Conservation (phyloP, 2,329 filamentous ascomycete genomes). For the Pyrenophora tritici-repentis region DNA sequence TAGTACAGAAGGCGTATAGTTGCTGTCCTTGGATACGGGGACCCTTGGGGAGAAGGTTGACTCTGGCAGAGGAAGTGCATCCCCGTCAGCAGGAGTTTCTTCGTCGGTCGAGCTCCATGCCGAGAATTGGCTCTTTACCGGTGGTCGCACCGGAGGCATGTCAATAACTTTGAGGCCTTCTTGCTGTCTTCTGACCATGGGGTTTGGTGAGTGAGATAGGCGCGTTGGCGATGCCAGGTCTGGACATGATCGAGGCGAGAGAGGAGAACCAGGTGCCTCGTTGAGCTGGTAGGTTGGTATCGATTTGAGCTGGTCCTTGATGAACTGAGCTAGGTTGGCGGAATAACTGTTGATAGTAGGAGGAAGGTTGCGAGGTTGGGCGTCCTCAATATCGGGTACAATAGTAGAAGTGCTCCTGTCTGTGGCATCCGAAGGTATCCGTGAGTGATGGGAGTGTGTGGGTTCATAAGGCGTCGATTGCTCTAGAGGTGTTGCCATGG, state of each 20-base stretch:
- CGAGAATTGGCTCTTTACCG: conserved; percentile 43
- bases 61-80: conserved; percentile 25
- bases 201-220: conserved; percentile 30
- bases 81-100: conserved; percentile 29
- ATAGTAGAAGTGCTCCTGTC: conserved; percentile 40
- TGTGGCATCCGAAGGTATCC: conserved; percentile 37
- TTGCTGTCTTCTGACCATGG: conserved; percentile 16
- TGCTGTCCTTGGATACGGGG: conserved; percentile 21
- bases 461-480: conserved; percentile 13
- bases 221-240: conserved; percentile 31
- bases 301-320: conserved; percentile 40
- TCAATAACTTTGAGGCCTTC: conserved; percentile 33
- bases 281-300: conserved; percentile 39
- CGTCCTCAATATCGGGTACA: conserved; percentile 18
- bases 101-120: conserved; percentile 47
- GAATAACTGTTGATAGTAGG: conserved; percentile 40
- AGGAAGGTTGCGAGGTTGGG: conserved; percentile 8
- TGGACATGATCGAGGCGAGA: conserved; percentile 40
- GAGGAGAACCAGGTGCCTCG: conserved; percentile 22
- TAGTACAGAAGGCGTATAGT: conserved; percentile 38
- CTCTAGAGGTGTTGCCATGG: conserved; percentile 18
- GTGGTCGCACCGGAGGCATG: conserved; percentile 41
- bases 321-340: conserved; percentile 45
- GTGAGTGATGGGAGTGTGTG: conserved; percentile 25
- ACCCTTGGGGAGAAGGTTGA: conserved; percentile 7